These are phyloP conservation scores for Paraconiothyrium sp. DNA, from an alignment of 2,329 filamentous ascomycete genomes.

Conservation along the genomic window DNA sequence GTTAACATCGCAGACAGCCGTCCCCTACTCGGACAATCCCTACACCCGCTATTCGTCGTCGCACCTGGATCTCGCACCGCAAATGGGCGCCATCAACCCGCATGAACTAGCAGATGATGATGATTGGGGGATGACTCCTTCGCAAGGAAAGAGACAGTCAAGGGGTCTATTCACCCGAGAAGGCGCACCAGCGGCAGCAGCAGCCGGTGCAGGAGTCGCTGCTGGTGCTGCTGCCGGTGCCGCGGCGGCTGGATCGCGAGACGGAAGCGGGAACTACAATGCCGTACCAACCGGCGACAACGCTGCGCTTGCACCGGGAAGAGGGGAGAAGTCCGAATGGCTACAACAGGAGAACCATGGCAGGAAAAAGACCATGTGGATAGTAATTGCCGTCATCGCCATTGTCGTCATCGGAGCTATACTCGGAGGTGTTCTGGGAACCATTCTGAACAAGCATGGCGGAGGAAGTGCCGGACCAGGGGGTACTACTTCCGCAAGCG, in stretches of 20 bases:
- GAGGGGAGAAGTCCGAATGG: slow-evolving; percentile 72
- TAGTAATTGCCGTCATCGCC: slow-evolving; percentile 71
- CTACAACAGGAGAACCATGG: slow-evolving; percentile 66
- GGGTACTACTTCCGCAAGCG: slow-evolving; percentile 38
- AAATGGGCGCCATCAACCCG: slow-evolving; percentile 70
- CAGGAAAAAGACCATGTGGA: slow-evolving; percentile 74
- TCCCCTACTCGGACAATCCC: slow-evolving; percentile 69
- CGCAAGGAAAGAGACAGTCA: slow-evolving; percentile 62
- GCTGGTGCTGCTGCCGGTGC: slow-evolving; percentile 52
- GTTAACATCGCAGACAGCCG: slow-evolving; percentile 50
- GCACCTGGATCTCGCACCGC: slow-evolving; percentile 41
- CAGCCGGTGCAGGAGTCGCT: slow-evolving; percentile 48
- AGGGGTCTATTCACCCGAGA: slow-evolving; percentile 57
- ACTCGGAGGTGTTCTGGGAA: slow-evolving; percentile 77
- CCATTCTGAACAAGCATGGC: slow-evolving; percentile 65
- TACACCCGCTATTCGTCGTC: slow-evolving; percentile 67
- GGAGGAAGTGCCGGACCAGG: slow-evolving; percentile 29
- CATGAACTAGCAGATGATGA: slow-evolving; percentile 86
- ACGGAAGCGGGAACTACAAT: slow-evolving; percentile 63
- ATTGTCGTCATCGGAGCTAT: slow-evolving; percentile 75
- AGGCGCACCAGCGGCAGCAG: slow-evolving; percentile 53
- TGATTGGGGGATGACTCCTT: slow-evolving; percentile 77
- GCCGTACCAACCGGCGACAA: slow-evolving; percentile 46
- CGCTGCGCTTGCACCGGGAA: neutral
- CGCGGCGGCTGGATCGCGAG: slow-evolving; percentile 52